Conservation (phyloP, 2,329 filamentous ascomycete species). For the Apiospora malaysiana region DNA sequence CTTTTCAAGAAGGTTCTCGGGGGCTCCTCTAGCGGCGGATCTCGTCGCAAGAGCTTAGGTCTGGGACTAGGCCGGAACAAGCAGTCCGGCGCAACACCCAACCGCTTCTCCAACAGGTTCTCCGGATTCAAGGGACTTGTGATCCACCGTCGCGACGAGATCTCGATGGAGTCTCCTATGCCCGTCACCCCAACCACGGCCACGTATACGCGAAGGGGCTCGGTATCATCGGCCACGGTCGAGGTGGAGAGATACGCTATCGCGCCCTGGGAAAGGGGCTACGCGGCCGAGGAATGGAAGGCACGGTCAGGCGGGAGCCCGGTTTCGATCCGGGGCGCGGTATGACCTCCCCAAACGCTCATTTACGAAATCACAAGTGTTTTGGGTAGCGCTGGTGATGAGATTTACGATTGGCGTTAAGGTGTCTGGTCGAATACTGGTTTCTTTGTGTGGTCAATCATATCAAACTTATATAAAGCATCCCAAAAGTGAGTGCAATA, state of each 20-base stretch:
- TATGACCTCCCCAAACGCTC: background rate
- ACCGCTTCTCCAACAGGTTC: background rate
- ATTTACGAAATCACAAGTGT: background rate
- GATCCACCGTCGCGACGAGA: conserved; percentile 12
- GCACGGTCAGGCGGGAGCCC: background rate
- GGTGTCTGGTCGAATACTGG: background rate
- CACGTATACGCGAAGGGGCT: background rate
- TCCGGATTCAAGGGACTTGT: background rate
- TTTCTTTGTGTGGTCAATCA: background rate
- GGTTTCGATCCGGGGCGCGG: background rate
- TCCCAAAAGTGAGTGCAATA: background rate
- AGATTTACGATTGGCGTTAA: background rate
- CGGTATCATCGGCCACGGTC: background rate
- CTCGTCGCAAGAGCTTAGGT: background rate
- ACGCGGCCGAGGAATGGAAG: background rate
- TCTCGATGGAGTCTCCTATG: conserved; percentile 11
- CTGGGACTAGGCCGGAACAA: background rate
- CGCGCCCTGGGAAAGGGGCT: conserved; percentile 18
- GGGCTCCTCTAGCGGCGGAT: background rate
- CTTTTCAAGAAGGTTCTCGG: conserved; percentile 36
- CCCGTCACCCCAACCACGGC: background rate
- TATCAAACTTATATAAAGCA: background rate
- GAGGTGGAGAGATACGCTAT: conserved; percentile 14
- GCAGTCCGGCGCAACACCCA: background rate
- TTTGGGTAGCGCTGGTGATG: background rate